Evolutionary conservation across 2,329 filamentous ascomycete species (phyloP).

Genomic region (Fusarium piperis): DNA sequence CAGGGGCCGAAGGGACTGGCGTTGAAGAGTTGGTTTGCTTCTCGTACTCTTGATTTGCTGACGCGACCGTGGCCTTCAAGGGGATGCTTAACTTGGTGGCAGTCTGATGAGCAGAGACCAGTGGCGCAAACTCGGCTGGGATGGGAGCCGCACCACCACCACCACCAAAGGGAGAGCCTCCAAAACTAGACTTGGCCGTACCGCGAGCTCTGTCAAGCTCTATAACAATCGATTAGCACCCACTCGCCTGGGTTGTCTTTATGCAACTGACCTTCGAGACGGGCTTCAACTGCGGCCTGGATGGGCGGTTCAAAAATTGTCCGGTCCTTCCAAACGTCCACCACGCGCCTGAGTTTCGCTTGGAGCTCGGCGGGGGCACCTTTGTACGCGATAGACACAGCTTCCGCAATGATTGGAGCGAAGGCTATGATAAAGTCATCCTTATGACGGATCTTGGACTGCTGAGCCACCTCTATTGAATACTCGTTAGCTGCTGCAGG

Average conservation of each 20-base stretch:
- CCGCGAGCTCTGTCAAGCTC: slow-evolving; percentile 71
- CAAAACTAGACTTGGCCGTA: slow-evolving; percentile 60
- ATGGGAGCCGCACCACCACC: slow-evolving; percentile 67
- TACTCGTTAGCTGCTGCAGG: slow-evolving; percentile 4
- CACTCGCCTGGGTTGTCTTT: background rate
- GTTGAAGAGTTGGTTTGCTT: slow-evolving; percentile 80
- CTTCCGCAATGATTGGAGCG: slow-evolving; percentile 90
- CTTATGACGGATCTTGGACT: slow-evolving; percentile 91
- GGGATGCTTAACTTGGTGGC: slow-evolving; percentile 77
- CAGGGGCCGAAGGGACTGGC: slow-evolving; percentile 80
- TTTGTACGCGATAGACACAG: slow-evolving; percentile 90
- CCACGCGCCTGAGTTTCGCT: slow-evolving; percentile 84
- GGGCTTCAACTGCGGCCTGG: slow-evolving; percentile 81
- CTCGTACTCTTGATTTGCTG: slow-evolving; percentile 83
- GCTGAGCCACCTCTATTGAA: slow-evolving; percentile 86
- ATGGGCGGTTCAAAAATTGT: slow-evolving; percentile 84
- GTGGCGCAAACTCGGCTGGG: slow-evolving; percentile 78
- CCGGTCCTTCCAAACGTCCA: slow-evolving; percentile 93
- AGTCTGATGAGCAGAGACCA: slow-evolving; percentile 79
- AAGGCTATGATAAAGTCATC: slow-evolving; percentile 94
- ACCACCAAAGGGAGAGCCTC: slow-evolving; percentile 65
- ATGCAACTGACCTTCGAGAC: slow-evolving; percentile 72
- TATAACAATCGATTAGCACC: slow-evolving; percentile 46
- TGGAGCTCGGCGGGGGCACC: slow-evolving; percentile 88
- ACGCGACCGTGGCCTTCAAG: slow-evolving; percentile 72